Percentiles rank a stretch among this genome's conserved stretches.
Conservation (phyloP, 2,329 filamentous ascomycete species). For the Fusarium albosuccineum region DNA sequence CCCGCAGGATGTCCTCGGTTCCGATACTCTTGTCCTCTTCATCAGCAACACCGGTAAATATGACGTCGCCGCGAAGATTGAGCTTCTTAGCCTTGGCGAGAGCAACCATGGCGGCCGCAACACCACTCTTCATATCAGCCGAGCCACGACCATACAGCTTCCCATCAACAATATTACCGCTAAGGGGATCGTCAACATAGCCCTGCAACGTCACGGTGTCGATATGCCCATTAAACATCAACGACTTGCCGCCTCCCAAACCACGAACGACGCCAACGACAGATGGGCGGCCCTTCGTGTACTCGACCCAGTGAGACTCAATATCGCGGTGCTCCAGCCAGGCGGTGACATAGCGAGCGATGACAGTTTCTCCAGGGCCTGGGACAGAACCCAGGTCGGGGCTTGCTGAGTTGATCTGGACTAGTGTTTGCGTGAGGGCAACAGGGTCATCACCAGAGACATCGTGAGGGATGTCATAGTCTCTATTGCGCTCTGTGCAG, state of each 20-base stretch:
- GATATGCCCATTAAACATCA: slow-evolving; percentile 67
- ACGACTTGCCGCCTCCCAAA: slow-evolving; percentile 58
- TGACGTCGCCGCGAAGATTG: slow-evolving; percentile 60
- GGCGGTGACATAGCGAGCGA: slow-evolving; percentile 60
- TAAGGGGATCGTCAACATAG: slow-evolving; percentile 61
- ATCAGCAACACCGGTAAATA: slow-evolving; percentile 66
- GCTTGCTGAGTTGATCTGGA: slow-evolving; percentile 64
- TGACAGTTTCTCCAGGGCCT: slow-evolving; percentile 60
- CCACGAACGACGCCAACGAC: slow-evolving; percentile 63
- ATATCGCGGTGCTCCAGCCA: slow-evolving; percentile 66
- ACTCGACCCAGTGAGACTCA: slow-evolving; percentile 64
- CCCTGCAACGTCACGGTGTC: slow-evolving; percentile 64
- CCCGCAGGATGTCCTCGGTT: slow-evolving; percentile 62
- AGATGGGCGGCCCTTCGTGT: slow-evolving; percentile 61
- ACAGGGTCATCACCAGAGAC: slow-evolving; percentile 59
- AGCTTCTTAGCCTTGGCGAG: slow-evolving; percentile 55
- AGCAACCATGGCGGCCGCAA: slow-evolving; percentile 61
- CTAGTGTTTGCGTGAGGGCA: slow-evolving; percentile 58
- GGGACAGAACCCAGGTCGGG: slow-evolving; percentile 56
- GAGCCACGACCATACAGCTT: slow-evolving; percentile 61
- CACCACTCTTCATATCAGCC: slow-evolving; percentile 65
- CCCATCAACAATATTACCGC: slow-evolving; percentile 56
- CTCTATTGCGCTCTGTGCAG: slow-evolving; percentile 69
- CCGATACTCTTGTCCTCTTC: slow-evolving; percentile 65
- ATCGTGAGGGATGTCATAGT: slow-evolving; percentile 61